These are phyloP conservation scores for Lyophyllum semitale DNA, from an alignment of 768 basidiomycete genomes.

Conservation along the genomic window DNA sequence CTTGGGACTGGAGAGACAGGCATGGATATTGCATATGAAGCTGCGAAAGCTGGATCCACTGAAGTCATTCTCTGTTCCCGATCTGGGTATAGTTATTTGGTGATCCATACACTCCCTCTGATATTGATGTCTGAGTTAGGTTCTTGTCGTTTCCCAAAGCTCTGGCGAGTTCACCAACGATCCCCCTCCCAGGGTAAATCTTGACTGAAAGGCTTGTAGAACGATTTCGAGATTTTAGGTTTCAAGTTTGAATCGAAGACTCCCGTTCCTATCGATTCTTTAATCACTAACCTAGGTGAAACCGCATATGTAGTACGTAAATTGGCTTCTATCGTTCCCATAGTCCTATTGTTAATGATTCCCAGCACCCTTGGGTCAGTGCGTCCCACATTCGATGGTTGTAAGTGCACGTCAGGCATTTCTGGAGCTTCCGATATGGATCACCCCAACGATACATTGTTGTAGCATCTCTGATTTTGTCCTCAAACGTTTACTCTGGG, in stretches of 20 bases:
- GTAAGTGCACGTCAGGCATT: constrained; percentile 27
- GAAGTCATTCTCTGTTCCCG: constrained; percentile 56
- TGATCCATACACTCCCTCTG: neutral
- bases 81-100: constrained; percentile 37
- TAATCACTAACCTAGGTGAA: constrained; percentile 63
- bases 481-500: constrained; percentile 59
- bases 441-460: neutral
- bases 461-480: constrained; percentile 53
- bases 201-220: constrained; percentile 26
- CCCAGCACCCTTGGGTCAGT: constrained; percentile 63
- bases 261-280: constrained; percentile 44
- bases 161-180: constrained; percentile 30
- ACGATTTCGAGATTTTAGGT: constrained; percentile 59
- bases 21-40: constrained; percentile 57
- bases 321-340: neutral
- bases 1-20: constrained; percentile 66
- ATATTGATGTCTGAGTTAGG: constrained; percentile 24
- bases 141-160: constrained; percentile 64
- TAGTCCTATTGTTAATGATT: neutral
- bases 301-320: constrained; percentile 48
- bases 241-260: constrained; percentile 40
- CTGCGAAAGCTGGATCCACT: constrained; percentile 50
- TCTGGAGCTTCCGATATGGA: neutral
- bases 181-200: neutral
- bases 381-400: constrained; percentile 58